These are phyloP conservation scores for Parathielavia appendiculata DNA, from an alignment of 495 filamentous ascomycete species.

Conservation along the genomic window DNA sequence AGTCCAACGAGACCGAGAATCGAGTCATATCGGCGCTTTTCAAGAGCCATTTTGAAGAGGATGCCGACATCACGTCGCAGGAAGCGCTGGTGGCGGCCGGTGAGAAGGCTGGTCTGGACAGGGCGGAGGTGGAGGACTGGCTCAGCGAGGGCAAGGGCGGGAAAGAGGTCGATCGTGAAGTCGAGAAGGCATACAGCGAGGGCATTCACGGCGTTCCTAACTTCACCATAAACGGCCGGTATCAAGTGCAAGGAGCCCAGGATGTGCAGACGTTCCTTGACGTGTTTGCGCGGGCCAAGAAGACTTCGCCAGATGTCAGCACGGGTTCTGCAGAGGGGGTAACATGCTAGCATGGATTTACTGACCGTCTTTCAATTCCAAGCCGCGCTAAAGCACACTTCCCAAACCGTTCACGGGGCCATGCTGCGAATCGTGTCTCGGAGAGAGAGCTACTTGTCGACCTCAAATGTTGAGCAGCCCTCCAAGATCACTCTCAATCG, in stretches of 20 bases:
- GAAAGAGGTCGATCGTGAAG: slow-evolving; percentile 65
- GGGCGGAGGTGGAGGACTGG: slow-evolving; percentile 55
- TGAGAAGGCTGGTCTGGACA: slow-evolving; percentile 58
- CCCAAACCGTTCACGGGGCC: too few relatives aligned
- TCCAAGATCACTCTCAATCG: slow-evolving; percentile 76
- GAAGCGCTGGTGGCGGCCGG: slow-evolving; percentile 56
- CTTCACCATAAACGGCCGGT: slow-evolving; percentile 61
- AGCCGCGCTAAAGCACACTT: not conserved
- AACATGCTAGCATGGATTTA: slow-evolving; percentile 11
- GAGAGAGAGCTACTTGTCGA: not conserved
- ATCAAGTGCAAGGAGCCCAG: slow-evolving; percentile 60
- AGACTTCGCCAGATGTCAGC: slow-evolving; percentile 21
- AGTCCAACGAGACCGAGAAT: slow-evolving; percentile 52
- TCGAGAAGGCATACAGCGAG: slow-evolving; percentile 50
- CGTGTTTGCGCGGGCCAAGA: slow-evolving; percentile 51
- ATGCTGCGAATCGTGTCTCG: not conserved
- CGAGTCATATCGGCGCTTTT: slow-evolving; percentile 65
- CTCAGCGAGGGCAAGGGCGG: slow-evolving; percentile 60
- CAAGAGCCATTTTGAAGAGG: slow-evolving; percentile 68
- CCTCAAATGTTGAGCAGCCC: slow-evolving; percentile 48
- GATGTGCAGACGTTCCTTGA: slow-evolving; percentile 53
- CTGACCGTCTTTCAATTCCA: slow-evolving; percentile 1
- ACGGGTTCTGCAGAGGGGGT: not conserved
- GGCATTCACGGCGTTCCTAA: slow-evolving; percentile 69
- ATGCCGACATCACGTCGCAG: slow-evolving; percentile 66